Conservation (phyloP, 2,329 filamentous ascomycete genomes). For the Fusarium algeriense region DNA sequence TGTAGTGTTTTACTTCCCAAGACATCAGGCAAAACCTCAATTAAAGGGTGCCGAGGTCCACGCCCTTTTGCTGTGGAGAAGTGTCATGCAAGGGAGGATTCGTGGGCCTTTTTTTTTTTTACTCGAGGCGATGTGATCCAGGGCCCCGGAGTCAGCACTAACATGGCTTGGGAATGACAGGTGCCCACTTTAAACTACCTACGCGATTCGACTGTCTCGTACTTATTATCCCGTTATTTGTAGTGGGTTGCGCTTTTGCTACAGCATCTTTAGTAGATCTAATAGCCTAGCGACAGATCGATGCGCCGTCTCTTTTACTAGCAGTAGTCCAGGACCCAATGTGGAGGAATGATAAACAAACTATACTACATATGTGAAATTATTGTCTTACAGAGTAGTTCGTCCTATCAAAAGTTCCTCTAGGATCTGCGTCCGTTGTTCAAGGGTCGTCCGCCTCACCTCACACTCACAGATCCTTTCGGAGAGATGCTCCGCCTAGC, state of each 20-base stretch:
- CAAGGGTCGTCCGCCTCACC: not conserved
- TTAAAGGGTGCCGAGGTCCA: not conserved
- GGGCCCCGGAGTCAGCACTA: slow-evolving; percentile 5
- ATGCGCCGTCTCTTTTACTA: not conserved
- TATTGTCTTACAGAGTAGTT: too few species aligned
- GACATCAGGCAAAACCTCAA: not conserved
- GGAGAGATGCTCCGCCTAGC: not conserved
- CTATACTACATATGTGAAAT: not conserved
- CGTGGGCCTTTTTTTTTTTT: not conserved
- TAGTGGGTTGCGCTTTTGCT: not conserved
- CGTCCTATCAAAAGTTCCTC: too few species aligned
- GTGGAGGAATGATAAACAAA: not conserved
- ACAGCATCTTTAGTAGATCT: not conserved
- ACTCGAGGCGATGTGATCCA: not conserved
- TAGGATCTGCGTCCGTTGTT: not conserved
- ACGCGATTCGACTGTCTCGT: too few species aligned
- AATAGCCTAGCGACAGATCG: not conserved
- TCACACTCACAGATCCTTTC: not conserved
- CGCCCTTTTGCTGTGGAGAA: slow-evolving; percentile 18
- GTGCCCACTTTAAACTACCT: not conserved
- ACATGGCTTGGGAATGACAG: not conserved
- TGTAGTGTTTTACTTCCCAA: not conserved
- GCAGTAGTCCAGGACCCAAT: not conserved
- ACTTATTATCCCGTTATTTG: not conserved
- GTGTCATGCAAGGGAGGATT: slow-evolving; percentile 5